Evolutionary conservation across 768 basidiomycete genomes (phyloP), one percentile per base, ranked within the genome.

Genomic region (Mycena indigotica): DNA sequence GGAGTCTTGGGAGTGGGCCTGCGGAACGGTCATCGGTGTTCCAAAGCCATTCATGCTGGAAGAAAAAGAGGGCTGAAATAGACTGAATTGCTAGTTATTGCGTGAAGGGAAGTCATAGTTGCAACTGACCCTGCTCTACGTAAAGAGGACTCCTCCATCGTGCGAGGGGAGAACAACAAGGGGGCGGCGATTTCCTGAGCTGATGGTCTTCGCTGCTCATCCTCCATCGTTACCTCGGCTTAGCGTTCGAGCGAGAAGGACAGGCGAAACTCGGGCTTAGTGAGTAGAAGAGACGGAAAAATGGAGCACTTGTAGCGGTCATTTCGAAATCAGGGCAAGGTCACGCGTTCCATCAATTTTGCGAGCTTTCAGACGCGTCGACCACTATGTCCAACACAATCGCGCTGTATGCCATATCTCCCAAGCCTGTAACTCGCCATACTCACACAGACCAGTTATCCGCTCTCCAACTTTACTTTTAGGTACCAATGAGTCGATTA

Each of bases 401-500:
- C 63, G 80, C 81, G 8, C 62, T 83, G 80, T 79, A 65, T 46
- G 77, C 72, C 40, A 13, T 13, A 40, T 19, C 59, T 19, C 41
- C 30, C 2, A 29, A 10, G 45, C 46, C 24, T 35, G n/a, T 40
- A 32, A n/a, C 30, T 38, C 46, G 21, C 17, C 39, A 32, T 21
- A 50, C 58, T 46, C 25, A 61, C 55, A 17, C 61, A 41, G 38
- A 28, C 23, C 60, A 92, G 91, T 6, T 93, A 93, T 65, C 91
- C 89, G 0, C 80, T 93, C 6, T 91, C 92, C 44, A 94, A 95
- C 74, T 96, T 93, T 68, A 93, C 93, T 5, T 95, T 96, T 77
- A 93, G 90, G 91, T 89, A 55, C 41, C 66, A 38, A 50, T 44
- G n/a, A n/a, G n/a, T n/a, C n/a, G n/a, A n/a, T n/a, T n/a, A 30